Evolutionary conservation across 805 yeast genomes (phyloP), one percentile per base, ranked within the genome.

Genomic region (Crinitomyces ghanaensis): DNA sequence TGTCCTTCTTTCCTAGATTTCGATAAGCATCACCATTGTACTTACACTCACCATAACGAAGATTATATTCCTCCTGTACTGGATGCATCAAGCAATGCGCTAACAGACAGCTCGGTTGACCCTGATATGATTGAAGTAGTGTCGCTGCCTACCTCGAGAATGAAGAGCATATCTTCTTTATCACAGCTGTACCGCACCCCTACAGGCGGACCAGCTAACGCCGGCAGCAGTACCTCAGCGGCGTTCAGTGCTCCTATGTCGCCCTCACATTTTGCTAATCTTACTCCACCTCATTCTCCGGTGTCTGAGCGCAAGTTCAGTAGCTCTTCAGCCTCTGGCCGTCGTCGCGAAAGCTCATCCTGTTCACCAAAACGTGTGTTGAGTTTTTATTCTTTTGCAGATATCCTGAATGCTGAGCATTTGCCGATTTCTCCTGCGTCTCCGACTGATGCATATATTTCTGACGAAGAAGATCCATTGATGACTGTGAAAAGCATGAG

Each of bases 31-130:
- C n/a, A n/a, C n/a, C n/a, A n/a, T n/a, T n/a, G n/a, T n/a, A 37
- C 59, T 28, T 60, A 65, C 21, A 53, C 56, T 4, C 63, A 57
- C 45, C 57, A 64, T 56, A 45, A 57, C 23, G 81, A 82, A 53
- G 80, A 84, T 54, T 70, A 57, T 44, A 80, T 83, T 14, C 80
- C 93, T 2, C 86, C 95, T 1, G 82, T 82, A 5, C 61, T 83
- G 44, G 93, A 82, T 46, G 83, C 93, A 6, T 70, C 91, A 4
- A 67, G 75, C 13, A 72, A 77, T 39, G 61, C 80, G 23, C 64
- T 74, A 27, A 69, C 75, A 9, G 74, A 74, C 45, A 48, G 58
- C 7, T 57, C 62, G 28, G 62, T 78, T 4, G 71, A 77, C 46
- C 66, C 84, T 39, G 77, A 79, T 43, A 66, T 70, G 35, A 74